These are phyloP conservation scores for Fusarium succisae DNA, from an alignment of 2,329 filamentous ascomycete genomes.

Conservation along the genomic window DNA sequence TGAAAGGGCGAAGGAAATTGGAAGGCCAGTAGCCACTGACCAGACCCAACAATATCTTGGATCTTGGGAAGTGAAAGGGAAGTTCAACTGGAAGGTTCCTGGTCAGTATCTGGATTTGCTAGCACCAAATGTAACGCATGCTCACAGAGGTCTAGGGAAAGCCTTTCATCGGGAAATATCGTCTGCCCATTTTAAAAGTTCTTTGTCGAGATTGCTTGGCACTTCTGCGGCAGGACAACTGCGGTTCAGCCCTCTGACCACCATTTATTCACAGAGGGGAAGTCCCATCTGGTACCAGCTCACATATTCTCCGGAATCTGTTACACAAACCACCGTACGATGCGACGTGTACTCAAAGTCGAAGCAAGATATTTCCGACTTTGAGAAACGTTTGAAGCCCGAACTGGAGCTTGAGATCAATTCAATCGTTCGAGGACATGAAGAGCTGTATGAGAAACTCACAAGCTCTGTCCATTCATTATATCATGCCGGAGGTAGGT, in stretches of 20 bases:
- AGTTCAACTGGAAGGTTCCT: neutral
- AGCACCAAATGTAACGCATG: neutral
- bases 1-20: accelerated
- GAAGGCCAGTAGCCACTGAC: neutral
- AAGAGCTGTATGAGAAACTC: neutral
- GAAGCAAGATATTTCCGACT: neutral
- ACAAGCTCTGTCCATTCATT: neutral
- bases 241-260: neutral
- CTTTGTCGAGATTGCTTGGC: neutral
- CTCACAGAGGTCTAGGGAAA: neutral
- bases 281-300: neutral
- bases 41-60: neutral
- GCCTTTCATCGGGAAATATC: accelerated
- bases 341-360: neutral
- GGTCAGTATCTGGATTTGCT: neutral
- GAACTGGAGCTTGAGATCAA: neutral
- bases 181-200: neutral
- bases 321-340: neutral
- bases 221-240: neutral
- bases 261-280: neutral
- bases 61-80: neutral
- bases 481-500: neutral
- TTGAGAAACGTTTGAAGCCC: neutral
- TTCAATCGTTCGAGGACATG: neutral
- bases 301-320: neutral